Base-by-base conservation (phyloP, 768 basidiomycete genomes). In the Lentinula lateritia region DNA sequence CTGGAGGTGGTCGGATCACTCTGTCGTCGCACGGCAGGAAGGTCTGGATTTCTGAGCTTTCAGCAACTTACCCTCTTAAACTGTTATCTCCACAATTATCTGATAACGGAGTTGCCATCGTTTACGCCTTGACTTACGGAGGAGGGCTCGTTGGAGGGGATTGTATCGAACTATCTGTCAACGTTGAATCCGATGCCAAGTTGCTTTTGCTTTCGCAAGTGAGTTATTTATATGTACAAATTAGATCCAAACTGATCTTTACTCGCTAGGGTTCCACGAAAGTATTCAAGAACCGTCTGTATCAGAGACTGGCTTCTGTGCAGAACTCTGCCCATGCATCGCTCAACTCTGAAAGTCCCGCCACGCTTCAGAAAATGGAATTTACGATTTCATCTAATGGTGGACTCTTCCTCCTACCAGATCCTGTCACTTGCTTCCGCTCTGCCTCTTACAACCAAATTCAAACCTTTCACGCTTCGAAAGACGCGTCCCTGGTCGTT, bases 91-190 rank as follows among this genome's bases (percentile, higher is more conserved):
- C 93, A 2, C 80, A 80, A 52, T 73, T 84, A 9, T 64, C 74
- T 42, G 74, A 75, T 42, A 73, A 77, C 35, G 72, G 76, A 5
- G 78, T 92, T 36, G 89, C 84, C 9, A 74, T 91, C 54, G 86
- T 85, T 16, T 98, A 97, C 66, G 77, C 92, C 16, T 71, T 98
- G 61, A 87, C 85, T 39, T 98, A 98, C 66, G 95, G 95, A 0
- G 95, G 95, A 10, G 95, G 95, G 2, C 80, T 98, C 9, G 90
- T 98, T 41, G 86, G 88, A 5, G 94, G 94, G 0, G 95, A 98
- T 75, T 73, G 78, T 32, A 76, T 97, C 55, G 72, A 80, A 48
- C 70, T 98, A 12, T 66, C 73, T n/a, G 83, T 89, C 23, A 73
- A 85, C 41, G 82, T 95, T 12, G 80, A 81, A 45, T 70, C 74